These are phyloP conservation scores for Pythium insidiosum DNA, from an alignment of 352 stramenopile species.

Conservation along the genomic window DNA sequence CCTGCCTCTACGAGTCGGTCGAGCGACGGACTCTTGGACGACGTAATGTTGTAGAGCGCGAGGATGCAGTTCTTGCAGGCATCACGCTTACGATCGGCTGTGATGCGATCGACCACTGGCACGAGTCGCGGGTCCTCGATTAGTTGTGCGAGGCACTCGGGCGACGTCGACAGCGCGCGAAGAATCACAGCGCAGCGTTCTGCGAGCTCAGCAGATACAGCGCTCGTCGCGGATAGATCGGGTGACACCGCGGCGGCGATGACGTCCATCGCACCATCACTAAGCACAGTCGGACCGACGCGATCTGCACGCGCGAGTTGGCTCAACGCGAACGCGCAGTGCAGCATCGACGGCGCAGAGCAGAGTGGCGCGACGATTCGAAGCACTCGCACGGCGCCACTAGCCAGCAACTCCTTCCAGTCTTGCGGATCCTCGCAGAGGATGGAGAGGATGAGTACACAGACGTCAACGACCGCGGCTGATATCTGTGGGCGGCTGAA, in stretches of 20 bases:
- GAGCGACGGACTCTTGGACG: constrained; percentile 31
- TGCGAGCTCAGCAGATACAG: constrained; percentile 23
- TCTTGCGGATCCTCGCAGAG: constrained; percentile 55
- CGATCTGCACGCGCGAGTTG: constrained; percentile 56
- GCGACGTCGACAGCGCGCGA: constrained; percentile 46
- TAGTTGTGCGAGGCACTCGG: constrained; percentile 35
- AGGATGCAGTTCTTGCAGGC: constrained; percentile 53
- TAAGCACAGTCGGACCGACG: constrained; percentile 26
- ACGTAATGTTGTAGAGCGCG: constrained; percentile 69
- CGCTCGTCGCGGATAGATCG: constrained; percentile 2
- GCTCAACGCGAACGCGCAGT: constrained; percentile 56
- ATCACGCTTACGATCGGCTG: constrained; percentile 25
- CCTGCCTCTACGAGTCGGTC: constrained; percentile 40
- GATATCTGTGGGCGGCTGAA: constrained; percentile 24
- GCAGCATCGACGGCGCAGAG: constrained; percentile 20
- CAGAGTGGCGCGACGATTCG: constrained; percentile 30
- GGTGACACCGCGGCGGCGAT: constrained; percentile 27
- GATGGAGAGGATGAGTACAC: constrained; percentile 53
- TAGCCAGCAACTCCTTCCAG: constrained; percentile 35
- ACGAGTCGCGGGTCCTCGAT: constrained; percentile 50
- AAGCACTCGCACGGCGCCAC: constrained; percentile 50
- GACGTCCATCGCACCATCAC: constrained; percentile 54
- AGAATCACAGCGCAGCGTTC: constrained; percentile 68
- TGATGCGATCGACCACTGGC: constrained; percentile 32
- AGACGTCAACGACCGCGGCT: constrained; percentile 39